Base-by-base conservation (phyloP, 2,329 filamentous ascomycete genomes). In the Colletotrichum paranaense region DNA sequence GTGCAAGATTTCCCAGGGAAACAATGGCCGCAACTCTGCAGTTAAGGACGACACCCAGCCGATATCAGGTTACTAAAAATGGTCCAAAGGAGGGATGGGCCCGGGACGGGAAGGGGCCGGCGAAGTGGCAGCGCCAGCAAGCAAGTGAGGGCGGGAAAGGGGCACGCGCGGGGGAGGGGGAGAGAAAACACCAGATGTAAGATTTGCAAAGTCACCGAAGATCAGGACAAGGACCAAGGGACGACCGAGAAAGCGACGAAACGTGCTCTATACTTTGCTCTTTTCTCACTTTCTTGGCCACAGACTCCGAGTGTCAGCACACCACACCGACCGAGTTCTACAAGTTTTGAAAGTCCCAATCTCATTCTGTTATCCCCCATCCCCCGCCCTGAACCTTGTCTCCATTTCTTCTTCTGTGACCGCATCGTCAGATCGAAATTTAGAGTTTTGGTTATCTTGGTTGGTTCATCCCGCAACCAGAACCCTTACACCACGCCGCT, bases 401-500 rank as follows among this genome's bases (percentile, higher is more conserved):
- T 22, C 5, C 4, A 24, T 55, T n/a, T 53, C 62, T 12, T 19
- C 42, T n/a, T 11, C 42, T 49, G 42, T 49, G 42, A 49, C 19
- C 6, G 42, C 19, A 49, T 49, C 42, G 42, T 49, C 42, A 49
- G 42, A 49, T 49, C 42, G 19, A 42, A 16, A 49, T 49, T 49
- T 19, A 49, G 42, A 49, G 42, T 49, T n/a, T 9, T 49, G 19
- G 7, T 42, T 19, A 19, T n/a, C 19, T 49, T 49, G 42, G 19
- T 49, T 49, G 69, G 66, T 73, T 69, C 70, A 69, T 73, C 70
- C 70, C 59, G 69, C 70, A 73, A 19, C 14, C 70, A 55, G 59
- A 42, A 16, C 38, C 38, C 38, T 42, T 42, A 19, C 38, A 42
- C 38, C 38, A 42, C 38, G 38, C 38, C 38, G 38, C 38, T 42